Base-by-base conservation (phyloP, 116 monocot genomes). In the Posidonia oceanica region DNA sequence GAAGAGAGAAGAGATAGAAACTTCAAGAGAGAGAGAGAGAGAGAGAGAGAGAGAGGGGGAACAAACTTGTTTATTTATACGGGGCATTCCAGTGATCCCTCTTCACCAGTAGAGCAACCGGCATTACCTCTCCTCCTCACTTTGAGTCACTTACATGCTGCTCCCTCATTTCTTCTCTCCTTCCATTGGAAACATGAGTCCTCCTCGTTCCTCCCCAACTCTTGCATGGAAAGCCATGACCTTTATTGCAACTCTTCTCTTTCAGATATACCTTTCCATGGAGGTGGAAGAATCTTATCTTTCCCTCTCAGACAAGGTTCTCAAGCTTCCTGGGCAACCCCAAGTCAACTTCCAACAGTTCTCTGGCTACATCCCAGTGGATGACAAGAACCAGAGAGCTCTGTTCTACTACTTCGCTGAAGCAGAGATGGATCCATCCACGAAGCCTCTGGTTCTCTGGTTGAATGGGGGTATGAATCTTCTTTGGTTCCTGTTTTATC, bases 391-490 rank as follows among this genome's bases (percentile, higher is more conserved):
- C 68, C 72, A 83, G 39, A 83, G 96, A 67, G 73, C 76, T 13
- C 83, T 96, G 23, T 96, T 91, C 73, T 96, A 91, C 96, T 96
- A 96, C 76, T 96, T 96, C 72, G 96, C 76, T 36, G 96, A 91
- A 66, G 88, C 96, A 48, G 96, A 96, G 76, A 37, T 66, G 6
- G 89, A 96, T 73, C 83, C 96, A 18, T 59, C 59, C 14, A 52
- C 86, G 17, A 96, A 89, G 73, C 96, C 96, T 54, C 80, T 96
- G 38, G 91, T 96, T 23, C 91, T 96, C 59, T 96, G 96, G 96
- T 57, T 96, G 22, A 96, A 96, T 77, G 96, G 96, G 80, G 96
- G 96, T 96, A 73, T 36, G 64, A 11, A 56, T 4, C 56, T 39
- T 38, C 69, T 7, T 39, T 0, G 7, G 38, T 10, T 10, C 3